Evolutionary conservation across 2,329 filamentous ascomycete species (phyloP).

Genomic region (Trichoderma endophyticum): DNA sequence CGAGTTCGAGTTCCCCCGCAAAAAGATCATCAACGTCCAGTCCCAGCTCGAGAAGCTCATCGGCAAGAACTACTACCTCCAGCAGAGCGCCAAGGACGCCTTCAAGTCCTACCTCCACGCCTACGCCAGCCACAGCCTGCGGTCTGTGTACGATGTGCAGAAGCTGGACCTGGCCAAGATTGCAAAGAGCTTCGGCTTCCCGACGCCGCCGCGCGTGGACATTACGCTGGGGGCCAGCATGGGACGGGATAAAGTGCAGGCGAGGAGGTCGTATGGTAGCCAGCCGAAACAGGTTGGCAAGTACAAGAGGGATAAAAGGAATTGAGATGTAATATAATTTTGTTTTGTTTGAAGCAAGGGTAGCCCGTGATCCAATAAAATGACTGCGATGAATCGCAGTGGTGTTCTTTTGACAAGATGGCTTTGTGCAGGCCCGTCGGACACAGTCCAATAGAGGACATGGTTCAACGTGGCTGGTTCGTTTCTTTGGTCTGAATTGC

Average conservation of each 20-base stretch:
- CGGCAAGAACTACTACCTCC: slow-evolving; percentile 92
- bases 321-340: slow-evolving; percentile 1
- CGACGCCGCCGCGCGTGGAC: slow-evolving; percentile 75
- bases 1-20: slow-evolving; percentile 90
- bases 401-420: not conserved
- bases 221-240: slow-evolving; percentile 79
- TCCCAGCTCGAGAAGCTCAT: slow-evolving; percentile 93
- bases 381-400: not conserved
- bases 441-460: not conserved
- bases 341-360: slow-evolving; percentile 18
- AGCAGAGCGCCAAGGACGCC: slow-evolving; percentile 75
- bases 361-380: slow-evolving; percentile 8
- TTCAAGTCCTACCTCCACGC: slow-evolving; percentile 92
- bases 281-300: slow-evolving; percentile 61
- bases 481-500: not conserved
- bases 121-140: slow-evolving; percentile 71
- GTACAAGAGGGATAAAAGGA: slow-evolving; percentile 20
- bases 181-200: slow-evolving; percentile 79
- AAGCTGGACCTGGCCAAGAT: slow-evolving; percentile 81
- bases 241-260: slow-evolving; percentile 63
- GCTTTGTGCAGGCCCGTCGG: not conserved
- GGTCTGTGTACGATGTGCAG: slow-evolving; percentile 70
- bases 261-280: slow-evolving; percentile 70
- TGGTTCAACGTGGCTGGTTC: not conserved
- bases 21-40: slow-evolving; percentile 88